Base-by-base conservation (phyloP, 177 flowering plant genomes). In the Telopea speciosissima region DNA sequence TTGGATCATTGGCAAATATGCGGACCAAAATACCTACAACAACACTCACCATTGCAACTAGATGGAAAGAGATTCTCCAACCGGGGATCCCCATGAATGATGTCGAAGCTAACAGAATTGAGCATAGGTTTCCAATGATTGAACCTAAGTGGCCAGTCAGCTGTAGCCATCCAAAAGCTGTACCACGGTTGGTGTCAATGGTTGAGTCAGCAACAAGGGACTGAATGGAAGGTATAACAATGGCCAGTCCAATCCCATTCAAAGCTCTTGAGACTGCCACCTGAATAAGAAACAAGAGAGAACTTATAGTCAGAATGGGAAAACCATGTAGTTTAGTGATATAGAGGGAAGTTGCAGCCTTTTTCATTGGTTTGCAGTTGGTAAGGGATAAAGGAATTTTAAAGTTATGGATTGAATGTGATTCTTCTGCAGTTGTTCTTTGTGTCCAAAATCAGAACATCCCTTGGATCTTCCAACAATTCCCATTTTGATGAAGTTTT, bases 181-280 rank as follows among this genome's bases (percentile, higher is more conserved):
- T 76, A 5, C 99, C 99, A 11, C 97, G 89, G 75, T 82, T 89
- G 66, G 76, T 74, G 24, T 89, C 96, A 78, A 89, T 89, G 19
- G 97, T 91, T 24, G 93, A 88, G 75, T 95, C 99, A 52, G 97
- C 97, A 66, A 95, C 93, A 62, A 95, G 90, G 45, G 99, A 95
- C 80, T 87, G 97, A 66, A 95, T 89, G 63, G 99, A 90, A 26
- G 99, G 99, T 67, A 81, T 85, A 44, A 91, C 99, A 62, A 95
- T 82, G 13, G 97, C 97, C 65, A 92, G 97, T 44, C 99, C 99
- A 70, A 92, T 84, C 44, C 99, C 99, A 81, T 95, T 95, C 72
- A 95, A 71, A 60, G 87, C 97, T 77, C 99, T 87, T 10, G 97
- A 89, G 5, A 92, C 69, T 11, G 97, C 96, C 45, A 92, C 97